A percentile compares a stretch with the other conserved stretches of the same genome.
phyloP scores from a whole-genome alignment of 805 yeast genomes.

The Yarrowia porcina region DNA sequence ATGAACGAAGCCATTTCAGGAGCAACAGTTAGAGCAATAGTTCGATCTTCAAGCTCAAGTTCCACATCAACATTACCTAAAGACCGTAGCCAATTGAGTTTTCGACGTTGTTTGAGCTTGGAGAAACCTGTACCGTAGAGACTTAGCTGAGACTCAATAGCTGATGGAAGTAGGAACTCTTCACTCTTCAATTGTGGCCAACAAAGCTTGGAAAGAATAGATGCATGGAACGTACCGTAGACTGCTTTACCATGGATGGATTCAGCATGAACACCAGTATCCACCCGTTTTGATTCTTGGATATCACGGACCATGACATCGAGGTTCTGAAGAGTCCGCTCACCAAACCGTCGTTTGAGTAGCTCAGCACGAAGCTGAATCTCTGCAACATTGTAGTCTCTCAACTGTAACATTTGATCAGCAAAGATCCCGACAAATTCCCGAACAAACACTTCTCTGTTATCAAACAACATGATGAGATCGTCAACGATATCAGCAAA shows the following conservation, averaged over 20 bases:
- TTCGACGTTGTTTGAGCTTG: slow-evolving; percentile 51
- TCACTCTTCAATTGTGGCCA: slow-evolving; percentile 65
- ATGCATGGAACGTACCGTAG: slow-evolving; percentile 38
- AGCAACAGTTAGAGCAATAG: slow-evolving; percentile 48
- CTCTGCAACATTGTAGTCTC: slow-evolving; percentile 34
- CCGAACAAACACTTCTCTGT: slow-evolving; percentile 59
- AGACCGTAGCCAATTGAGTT: slow-evolving; percentile 53
- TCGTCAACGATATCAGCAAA: slow-evolving; percentile 65
- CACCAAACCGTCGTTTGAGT: slow-evolving; percentile 63
- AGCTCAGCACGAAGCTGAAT: slow-evolving; percentile 47
- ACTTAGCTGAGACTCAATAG: slow-evolving; percentile 40
- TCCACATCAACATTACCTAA: slow-evolving; percentile 62
- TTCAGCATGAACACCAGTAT: slow-evolving; percentile 40
- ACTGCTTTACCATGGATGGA: slow-evolving; percentile 28
- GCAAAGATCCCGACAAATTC: slow-evolving; percentile 66
- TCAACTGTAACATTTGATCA: slow-evolving; percentile 47
- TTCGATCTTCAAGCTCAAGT: slow-evolving; percentile 52
- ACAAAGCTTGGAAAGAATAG: slow-evolving; percentile 69
- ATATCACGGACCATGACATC: slow-evolving; percentile 85
- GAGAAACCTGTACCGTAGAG: slow-evolving; percentile 47
- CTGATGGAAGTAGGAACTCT: slow-evolving; percentile 49
- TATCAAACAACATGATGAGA: slow-evolving; percentile 66
- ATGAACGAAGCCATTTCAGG: slow-evolving; percentile 71
- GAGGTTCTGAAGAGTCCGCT: slow-evolving; percentile 58
- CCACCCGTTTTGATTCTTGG: slow-evolving; percentile 50